These are phyloP conservation scores for Adansonia madagascariensis DNA, from an alignment of 441 rosid genomes.

Conservation along the genomic window DNA sequence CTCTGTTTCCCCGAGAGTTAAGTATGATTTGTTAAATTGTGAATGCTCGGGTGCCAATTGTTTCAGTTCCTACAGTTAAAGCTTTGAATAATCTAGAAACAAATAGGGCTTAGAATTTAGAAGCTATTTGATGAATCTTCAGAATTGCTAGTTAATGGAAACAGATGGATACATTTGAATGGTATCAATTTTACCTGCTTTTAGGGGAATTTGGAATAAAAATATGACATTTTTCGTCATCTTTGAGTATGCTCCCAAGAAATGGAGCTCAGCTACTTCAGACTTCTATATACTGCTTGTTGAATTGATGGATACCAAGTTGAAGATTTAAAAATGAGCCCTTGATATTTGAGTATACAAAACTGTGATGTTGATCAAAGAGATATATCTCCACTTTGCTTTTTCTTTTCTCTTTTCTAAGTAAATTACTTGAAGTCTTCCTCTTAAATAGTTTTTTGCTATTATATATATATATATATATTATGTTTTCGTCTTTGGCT, in stretches of 20 bases:
- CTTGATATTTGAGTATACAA: slow-evolving; percentile 9
- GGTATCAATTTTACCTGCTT: slow-evolving; percentile 10
- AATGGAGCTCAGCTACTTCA: background rate
- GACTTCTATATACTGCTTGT: slow-evolving; percentile 3
- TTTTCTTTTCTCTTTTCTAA: background rate
- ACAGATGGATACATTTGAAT: background rate
- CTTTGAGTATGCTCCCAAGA: slow-evolving; percentile 5
- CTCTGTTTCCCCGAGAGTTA: background rate
- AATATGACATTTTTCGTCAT: background rate
- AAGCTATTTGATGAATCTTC: slow-evolving; percentile 17
- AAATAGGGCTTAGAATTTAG: background rate
- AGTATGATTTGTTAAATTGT: slow-evolving; percentile 7
- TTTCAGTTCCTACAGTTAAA: background rate
- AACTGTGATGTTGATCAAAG: slow-evolving; percentile 1
- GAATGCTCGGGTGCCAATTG: slow-evolving; percentile 6
- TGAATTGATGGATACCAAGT: slow-evolving; percentile 10
- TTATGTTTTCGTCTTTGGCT: slow-evolving; percentile 2
- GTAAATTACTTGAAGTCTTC: slow-evolving; percentile 10
- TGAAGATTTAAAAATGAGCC: background rate
- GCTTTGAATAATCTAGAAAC: slow-evolving; percentile 13
- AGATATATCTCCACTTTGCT: background rate
- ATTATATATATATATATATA: background rate
- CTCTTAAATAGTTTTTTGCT: slow-evolving; percentile 1
- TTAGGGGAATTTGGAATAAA: background rate
- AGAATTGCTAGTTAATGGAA: background rate